Evolutionary conservation across 2,329 filamentous ascomycete genomes (phyloP), one percentile per base, ranked within the genome.

Genomic region (Clarireedia homoeocarpa): DNA sequence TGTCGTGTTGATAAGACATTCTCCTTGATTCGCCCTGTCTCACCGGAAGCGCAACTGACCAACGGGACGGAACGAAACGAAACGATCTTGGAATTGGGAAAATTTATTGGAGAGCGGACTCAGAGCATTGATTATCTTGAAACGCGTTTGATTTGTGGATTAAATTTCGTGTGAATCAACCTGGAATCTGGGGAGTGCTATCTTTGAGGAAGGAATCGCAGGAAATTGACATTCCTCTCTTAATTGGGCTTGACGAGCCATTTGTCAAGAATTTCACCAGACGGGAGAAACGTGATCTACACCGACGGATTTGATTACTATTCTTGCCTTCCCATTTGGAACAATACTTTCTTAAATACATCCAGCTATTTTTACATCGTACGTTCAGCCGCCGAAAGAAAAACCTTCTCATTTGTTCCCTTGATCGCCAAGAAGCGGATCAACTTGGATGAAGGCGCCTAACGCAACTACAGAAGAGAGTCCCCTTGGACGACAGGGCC

Each of bases 401-500:
- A 55, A 5, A 49, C 12, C 27, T 44, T 34, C 47, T 50, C 17
- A 12, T 40, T 55, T 15, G 23, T 44, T 48, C 48, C 39, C 48
- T 47, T 40, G 49, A 49, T 55, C 39, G 46, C 46, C 26, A 36
- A 34, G 50, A 44, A 46, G 36, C 49, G 42, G 46, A 34, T 42
- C 36, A 34, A 45, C 38, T 57, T 57, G 27, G 23, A 27, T 58
- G 52, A 61, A 53, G 47, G 48, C 57, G 46, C 46, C 58, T 48
- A 55, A 55, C 55, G 59, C 59, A 50, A 58, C 59, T 38, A 48
- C 59, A 47, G 56, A 57, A 30, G 59, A 55, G 36, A 62, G 55
- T 49, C 55, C 56, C 6, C 48, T 60, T 51, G 59, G 48, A 53
- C 57, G 46, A 44, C 58, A 63, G 56, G 61, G 62, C 55, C 59